phyloP scores from a whole-genome alignment of 805 yeast species.

The Yamadazyma akitaensis region DNA sequence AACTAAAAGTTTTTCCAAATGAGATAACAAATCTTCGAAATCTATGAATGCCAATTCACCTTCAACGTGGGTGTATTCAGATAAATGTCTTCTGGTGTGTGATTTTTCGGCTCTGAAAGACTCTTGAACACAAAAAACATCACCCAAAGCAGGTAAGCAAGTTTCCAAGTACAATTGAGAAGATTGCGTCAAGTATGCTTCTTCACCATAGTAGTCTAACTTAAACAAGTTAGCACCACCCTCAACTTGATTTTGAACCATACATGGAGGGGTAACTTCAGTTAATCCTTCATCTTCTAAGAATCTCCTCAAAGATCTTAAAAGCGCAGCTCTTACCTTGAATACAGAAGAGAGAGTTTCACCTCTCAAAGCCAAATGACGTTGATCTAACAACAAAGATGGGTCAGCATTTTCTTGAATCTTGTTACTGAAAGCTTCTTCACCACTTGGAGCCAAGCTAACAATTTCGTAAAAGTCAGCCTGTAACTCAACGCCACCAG shows the following conservation, averaged over 20 bases:
- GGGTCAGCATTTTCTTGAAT: conserved; percentile 94
- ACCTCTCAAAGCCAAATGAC: conserved; percentile 96
- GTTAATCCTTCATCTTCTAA: conserved; percentile 68
- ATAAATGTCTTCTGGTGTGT: conserved; percentile 96
- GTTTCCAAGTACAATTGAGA: conserved; percentile 97
- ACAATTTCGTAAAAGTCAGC: conserved; percentile 88
- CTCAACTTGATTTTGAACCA: conserved; percentile 99
- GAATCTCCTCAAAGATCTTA: conserved; percentile 71
- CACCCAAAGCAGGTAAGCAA: conserved; percentile 93
- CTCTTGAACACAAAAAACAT: conserved; percentile 95
- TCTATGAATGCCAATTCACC: conserved; percentile 85
- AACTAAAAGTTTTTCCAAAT: conserved; percentile 77
- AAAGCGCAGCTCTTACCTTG: conserved; percentile 86
- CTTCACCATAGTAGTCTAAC: conserved; percentile 93
- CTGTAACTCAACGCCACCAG: conserved; percentile 92
- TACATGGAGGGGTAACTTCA: conserved; percentile 98
- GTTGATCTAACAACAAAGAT: conserved; percentile 84
- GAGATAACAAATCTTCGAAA: conserved; percentile 82
- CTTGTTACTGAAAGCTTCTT: conserved; percentile 91
- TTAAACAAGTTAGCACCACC: conserved; percentile 97
- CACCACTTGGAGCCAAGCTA: conserved; percentile 95
- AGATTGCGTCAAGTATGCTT: conserved; percentile 93
- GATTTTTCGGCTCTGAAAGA: conserved; percentile 99
- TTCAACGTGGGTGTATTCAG: conserved; percentile 97
- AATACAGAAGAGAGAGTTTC: conserved; percentile 88